Evolutionary conservation across 805 yeast genomes (phyloP), one percentile per base, ranked within the genome.

Genomic region (Saccharomycopsis capsularis): DNA sequence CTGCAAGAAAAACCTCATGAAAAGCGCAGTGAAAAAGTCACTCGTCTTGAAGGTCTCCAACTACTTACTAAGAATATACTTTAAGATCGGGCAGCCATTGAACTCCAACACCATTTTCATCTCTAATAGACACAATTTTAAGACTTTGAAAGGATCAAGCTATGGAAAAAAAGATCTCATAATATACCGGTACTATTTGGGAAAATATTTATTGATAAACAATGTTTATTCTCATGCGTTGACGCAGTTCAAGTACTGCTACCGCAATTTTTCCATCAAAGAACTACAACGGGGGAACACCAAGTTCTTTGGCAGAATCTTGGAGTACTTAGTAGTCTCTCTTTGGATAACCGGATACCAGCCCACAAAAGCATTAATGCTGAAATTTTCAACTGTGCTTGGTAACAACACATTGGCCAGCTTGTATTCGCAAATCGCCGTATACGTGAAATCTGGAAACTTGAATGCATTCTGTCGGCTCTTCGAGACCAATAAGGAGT

Each of bases 101-200:
- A 50, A 41, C 32, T 50, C 47, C 24, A 42, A 40, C 41, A 53
- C 54, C 16, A 53, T 53, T 18, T 53, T 53, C 42, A 50, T 53
- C 37, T 46, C 38, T 16, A 46, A 50, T 11, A 30, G 44, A 15
- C 42, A 42, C 15, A 47, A 44, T 29, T 50, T 50, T 1, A 40
- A 41, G 38, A 46, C 40, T 23, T 44, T 53, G 18, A 34, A 34
- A 18, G 53, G 53, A 7, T 34, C 36, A 2, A 29, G 24, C 18
- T 53, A 47, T 32, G 19, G 18, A 4, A 47, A 44, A 24, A 25
- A 19, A 18, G 52, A 53, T 24, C 25, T 46, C 39, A 47, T 53
- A 16, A 46, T 38, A 11, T 50, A 53, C 25, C 27, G 54, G 18
- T 50, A 23, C 27, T 50, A 42, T 36, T 41, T 53, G 34, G 56